These are phyloP conservation scores for Encephalitozoon hellem DNA, from an alignment of 371 early-diverging fungal species.

Conservation along the genomic window DNA sequence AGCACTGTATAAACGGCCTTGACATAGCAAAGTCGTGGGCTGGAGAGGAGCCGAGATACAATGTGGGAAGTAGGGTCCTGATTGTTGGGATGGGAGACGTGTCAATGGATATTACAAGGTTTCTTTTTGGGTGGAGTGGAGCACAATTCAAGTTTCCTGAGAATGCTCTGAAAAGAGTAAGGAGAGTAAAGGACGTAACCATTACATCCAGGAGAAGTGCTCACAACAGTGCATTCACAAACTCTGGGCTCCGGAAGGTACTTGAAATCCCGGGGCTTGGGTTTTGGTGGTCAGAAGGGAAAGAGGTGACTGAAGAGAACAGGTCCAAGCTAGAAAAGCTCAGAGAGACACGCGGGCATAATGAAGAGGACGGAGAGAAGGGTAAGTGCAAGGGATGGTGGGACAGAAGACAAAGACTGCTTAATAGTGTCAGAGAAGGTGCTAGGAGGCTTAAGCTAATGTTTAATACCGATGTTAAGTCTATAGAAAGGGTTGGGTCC, in stretches of 20 bases:
- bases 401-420: slow-evolving; percentile 13
- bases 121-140: background rate
- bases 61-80: slow-evolving; percentile 21
- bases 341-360: background rate
- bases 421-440: background rate
- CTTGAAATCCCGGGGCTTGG: background rate
- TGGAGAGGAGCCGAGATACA: background rate
- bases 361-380: background rate
- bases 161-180: background rate
- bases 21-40: slow-evolving; percentile 15
- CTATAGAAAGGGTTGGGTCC: background rate
- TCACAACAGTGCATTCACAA: slow-evolving; percentile 26
- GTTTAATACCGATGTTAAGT: slow-evolving; percentile 18
- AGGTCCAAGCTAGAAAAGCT: background rate
- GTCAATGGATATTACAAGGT: slow-evolving; percentile 36
- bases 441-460: background rate
- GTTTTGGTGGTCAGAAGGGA: background rate
- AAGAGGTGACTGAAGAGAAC: background rate
- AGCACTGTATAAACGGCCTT: background rate
- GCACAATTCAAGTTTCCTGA: background rate
- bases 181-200: slow-evolving; percentile 1
- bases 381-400: background rate
- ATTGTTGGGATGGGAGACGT: slow-evolving; percentile 56
- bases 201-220: slow-evolving; percentile 7
- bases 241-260: slow-evolving; percentile 18